These are phyloP conservation scores for Zalaria sp. DNA, from an alignment of 2,329 filamentous ascomycete genomes.

Conservation along the genomic window DNA sequence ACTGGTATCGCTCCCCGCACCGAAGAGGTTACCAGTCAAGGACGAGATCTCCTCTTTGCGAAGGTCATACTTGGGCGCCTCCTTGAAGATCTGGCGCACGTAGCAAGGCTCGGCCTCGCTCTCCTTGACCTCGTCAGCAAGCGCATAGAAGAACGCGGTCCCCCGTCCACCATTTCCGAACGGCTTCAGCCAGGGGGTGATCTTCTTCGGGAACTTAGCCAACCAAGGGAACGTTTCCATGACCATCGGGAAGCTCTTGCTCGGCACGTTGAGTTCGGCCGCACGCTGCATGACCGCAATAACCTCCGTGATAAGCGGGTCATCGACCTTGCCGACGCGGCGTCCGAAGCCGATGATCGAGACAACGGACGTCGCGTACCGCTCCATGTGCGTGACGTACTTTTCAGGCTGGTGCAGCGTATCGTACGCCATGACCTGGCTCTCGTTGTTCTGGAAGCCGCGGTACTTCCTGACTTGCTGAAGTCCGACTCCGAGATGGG, in stretches of 20 bases:
- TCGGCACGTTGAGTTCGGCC: constrained; percentile 33
- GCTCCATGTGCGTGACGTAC: constrained; percentile 40
- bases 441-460: constrained; percentile 44
- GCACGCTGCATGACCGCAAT: constrained; percentile 44
- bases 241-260: constrained; percentile 37
- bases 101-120: constrained; percentile 25
- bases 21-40: constrained; percentile 30
- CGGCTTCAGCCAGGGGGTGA: constrained; percentile 38
- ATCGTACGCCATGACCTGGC: constrained; percentile 39
- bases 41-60: constrained; percentile 29
- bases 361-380: constrained; percentile 39
- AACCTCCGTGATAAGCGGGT: constrained; percentile 47
- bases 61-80: constrained; percentile 31
- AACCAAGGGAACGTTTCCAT: constrained; percentile 44
- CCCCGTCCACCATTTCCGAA: constrained; percentile 28
- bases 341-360: constrained; percentile 44
- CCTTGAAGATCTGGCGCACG: constrained; percentile 33
- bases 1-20: constrained; percentile 38
- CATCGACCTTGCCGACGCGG: constrained; percentile 33
- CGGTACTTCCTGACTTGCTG: constrained; percentile 42
- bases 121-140: constrained; percentile 36
- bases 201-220: constrained; percentile 33
- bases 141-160: constrained; percentile 37
- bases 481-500: constrained; percentile 37
- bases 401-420: constrained; percentile 29